Percentiles rank a stretch among this genome's conserved stretches.
Conservation (phyloP, 2,329 filamentous ascomycete species). For the Venturia nashicola region DNA sequence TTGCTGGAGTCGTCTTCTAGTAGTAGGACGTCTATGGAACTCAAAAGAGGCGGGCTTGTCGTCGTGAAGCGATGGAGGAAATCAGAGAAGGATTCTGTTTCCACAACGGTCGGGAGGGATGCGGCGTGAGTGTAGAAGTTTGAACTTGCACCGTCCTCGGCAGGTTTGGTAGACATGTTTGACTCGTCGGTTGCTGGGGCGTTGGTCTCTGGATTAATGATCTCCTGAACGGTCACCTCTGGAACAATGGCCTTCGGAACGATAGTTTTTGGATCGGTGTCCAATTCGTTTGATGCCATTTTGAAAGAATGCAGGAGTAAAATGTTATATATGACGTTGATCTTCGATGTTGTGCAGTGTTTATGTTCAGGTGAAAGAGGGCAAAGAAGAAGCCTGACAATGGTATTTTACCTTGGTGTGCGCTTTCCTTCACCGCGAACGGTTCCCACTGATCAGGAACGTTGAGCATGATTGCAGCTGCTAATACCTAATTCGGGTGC, state of each 20-base stretch:
- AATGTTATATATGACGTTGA: not conserved
- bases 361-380: not conserved
- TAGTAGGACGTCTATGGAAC: not conserved
- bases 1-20: not conserved
- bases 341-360: not conserved
- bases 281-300: not conserved
- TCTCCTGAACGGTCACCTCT: not conserved
- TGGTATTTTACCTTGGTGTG: not conserved
- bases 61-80: not conserved
- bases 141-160: not conserved
- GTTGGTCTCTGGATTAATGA: not conserved
- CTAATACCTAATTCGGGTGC: not conserved
- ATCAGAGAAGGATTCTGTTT: not conserved
- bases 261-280: not conserved
- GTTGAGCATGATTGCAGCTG: too few relatives aligned
- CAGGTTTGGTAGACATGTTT: not conserved
- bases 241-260: not conserved
- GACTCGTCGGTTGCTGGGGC: not conserved
- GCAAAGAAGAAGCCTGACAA: not conserved
- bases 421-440: not conserved
- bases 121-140: not conserved
- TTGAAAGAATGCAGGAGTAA: not conserved
- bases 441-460: not conserved
- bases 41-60: not conserved
- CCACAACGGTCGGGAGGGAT: not conserved